A percentile compares a stretch with the other conserved stretches of the same genome.
Evolutionary conservation across 1,284 basidiomycete genomes (phyloP).

Genomic region (Sporisorium scitamineum): DNA sequence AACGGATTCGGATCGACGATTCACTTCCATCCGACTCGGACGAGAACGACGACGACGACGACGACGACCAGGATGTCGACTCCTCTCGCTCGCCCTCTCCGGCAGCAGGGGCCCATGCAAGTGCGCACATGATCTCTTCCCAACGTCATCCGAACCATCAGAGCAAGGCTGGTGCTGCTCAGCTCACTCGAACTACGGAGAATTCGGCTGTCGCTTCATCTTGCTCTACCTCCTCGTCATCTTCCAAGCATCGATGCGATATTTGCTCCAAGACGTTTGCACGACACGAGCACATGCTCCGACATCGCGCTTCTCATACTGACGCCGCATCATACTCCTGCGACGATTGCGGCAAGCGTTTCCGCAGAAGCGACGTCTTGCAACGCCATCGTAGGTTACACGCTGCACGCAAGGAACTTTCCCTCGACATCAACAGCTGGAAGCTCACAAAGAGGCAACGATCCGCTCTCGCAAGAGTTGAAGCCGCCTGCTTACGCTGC

Average conservation of each 20-base stretch:
- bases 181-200: neutral
- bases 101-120: slow-evolving; percentile 3
- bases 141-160: neutral
- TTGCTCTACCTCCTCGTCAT: slow-evolving; percentile 5
- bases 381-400: slow-evolving; percentile 22
- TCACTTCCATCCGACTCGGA: neutral
- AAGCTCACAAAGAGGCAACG: slow-evolving; percentile 18
- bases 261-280: slow-evolving; percentile 23
- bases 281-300: slow-evolving; percentile 29
- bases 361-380: slow-evolving; percentile 25
- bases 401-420: slow-evolving; percentile 11
- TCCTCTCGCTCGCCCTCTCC: slow-evolving; percentile 3
- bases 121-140: slow-evolving; percentile 2
- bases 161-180: neutral
- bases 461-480: slow-evolving; percentile 21
- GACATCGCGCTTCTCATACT: slow-evolving; percentile 28
- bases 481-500: slow-evolving; percentile 23
- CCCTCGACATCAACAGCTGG: slow-evolving; percentile 7
- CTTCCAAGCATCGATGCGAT: slow-evolving; percentile 16
- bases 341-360: slow-evolving; percentile 20
- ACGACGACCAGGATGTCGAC: neutral
- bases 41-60: neutral
- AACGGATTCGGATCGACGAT: slow-evolving; percentile 1
- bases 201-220: neutral
- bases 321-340: slow-evolving; percentile 13